Evolutionary conservation across 2,329 filamentous ascomycete genomes (phyloP).

Genomic region (Metarhizium guizhouense): DNA sequence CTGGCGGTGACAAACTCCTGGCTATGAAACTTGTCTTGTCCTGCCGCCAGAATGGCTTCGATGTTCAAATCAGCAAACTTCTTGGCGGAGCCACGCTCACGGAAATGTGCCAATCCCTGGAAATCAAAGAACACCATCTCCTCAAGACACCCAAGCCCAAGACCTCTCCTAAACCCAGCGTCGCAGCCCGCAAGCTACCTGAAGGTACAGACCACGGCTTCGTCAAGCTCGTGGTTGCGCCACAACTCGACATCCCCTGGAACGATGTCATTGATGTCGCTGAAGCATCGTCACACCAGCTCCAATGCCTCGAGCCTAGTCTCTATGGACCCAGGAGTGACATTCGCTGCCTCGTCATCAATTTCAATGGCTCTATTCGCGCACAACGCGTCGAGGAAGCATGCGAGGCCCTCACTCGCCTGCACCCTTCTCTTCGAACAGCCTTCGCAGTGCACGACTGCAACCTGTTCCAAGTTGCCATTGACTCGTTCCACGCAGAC

Average conservation of each 20-base stretch:
- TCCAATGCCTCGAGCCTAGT: conserved; percentile 37
- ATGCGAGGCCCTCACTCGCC: conserved; percentile 31
- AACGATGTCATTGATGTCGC: conserved; percentile 37
- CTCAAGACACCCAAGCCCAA: not conserved
- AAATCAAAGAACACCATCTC: conserved; percentile 6
- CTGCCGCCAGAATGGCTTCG: conserved; percentile 33
- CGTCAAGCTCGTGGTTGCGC: conserved; percentile 30
- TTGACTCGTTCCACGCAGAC: conserved; percentile 32
- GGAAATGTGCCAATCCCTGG: conserved; percentile 32
- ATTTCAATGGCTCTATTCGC: conserved; percentile 34
- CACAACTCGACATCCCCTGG: conserved; percentile 32
- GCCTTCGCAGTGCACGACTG: conserved; percentile 40
- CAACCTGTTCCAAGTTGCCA: conserved; percentile 38
- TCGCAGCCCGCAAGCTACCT: conserved; percentile 3
- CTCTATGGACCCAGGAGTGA: conserved; percentile 35
- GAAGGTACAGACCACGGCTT: conserved; percentile 22
- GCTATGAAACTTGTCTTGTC: conserved; percentile 34
- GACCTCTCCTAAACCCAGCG: conserved; percentile 5
- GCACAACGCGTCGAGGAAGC: conserved; percentile 35
- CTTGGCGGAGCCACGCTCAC: conserved; percentile 32
- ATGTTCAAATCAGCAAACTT: conserved; percentile 33
- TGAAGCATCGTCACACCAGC: conserved; percentile 39
- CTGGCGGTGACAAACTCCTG: conserved; percentile 37
- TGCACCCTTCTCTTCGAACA: conserved; percentile 45
- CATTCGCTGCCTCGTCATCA: conserved; percentile 38